These are phyloP conservation scores for Arachis hypogaea DNA, from an alignment of 306 rosid species.

Conservation along the genomic window DNA sequence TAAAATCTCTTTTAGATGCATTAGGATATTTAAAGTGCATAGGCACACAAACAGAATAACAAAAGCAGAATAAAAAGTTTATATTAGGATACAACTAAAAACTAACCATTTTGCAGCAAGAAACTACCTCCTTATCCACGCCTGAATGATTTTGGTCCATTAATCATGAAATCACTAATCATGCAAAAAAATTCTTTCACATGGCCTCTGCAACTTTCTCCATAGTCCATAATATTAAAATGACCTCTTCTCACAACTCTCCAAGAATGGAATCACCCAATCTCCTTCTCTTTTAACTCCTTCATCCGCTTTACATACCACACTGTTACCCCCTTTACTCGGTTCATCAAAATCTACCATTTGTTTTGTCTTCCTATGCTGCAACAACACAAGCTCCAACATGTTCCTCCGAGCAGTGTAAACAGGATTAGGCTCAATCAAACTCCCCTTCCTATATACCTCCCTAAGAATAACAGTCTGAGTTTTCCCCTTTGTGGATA, in stretches of 20 bases:
- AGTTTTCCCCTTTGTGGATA: conserved; percentile 66
- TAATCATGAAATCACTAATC: conserved; percentile 5
- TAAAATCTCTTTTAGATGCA: no score
- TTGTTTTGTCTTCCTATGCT: conserved; percentile 55
- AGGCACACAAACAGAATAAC: background rate
- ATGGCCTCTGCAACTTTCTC: conserved; percentile 21
- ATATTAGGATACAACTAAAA: background rate
- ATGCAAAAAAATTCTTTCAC: background rate
- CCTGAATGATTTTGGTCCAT: background rate
- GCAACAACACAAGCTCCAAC: conserved; percentile 67
- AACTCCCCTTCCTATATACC: conserved; percentile 58
- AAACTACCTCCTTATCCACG: background rate
- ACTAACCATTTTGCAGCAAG: background rate
- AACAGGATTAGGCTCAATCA: conserved; percentile 61
- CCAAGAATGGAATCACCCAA: conserved; percentile 67
- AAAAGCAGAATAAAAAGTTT: background rate
- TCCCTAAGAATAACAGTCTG: conserved; percentile 75
- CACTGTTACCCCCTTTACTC: conserved; percentile 32
- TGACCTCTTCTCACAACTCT: conserved; percentile 49
- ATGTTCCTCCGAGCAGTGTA: conserved; percentile 56
- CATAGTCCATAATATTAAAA: background rate
- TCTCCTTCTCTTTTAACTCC: conserved; percentile 53
- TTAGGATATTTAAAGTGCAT: no score
- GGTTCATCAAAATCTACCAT: conserved; percentile 36
- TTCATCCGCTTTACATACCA: conserved; percentile 34